These are phyloP conservation scores for Suillus paluster DNA, from an alignment of 768 basidiomycete species.

Conservation along the genomic window DNA sequence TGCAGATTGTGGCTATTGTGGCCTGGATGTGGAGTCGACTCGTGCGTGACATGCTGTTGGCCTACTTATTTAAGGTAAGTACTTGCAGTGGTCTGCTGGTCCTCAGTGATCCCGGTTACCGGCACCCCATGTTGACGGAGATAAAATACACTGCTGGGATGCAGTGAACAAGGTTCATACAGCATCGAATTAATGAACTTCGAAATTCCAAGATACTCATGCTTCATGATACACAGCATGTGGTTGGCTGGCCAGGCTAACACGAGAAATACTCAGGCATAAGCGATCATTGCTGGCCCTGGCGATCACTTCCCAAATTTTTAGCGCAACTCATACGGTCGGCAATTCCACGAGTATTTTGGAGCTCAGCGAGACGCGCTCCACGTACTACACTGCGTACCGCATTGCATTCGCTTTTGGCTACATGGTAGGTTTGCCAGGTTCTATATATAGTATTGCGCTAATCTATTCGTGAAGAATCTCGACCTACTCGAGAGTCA, in stretches of 20 bases:
- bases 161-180: conserved; percentile 6
- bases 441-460: background rate
- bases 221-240: background rate
- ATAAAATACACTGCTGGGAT: background rate
- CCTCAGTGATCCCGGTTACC: background rate
- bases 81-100: background rate
- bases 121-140: background rate
- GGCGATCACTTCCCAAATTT: background rate
- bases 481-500: background rate
- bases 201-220: background rate
- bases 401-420: background rate
- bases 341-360: background rate
- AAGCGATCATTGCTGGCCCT: background rate
- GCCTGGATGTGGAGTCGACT: conserved; percentile 1
- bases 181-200: conserved; percentile 9
- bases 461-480: background rate
- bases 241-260: background rate
- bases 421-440: background rate
- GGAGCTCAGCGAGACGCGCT: conserved; percentile 2
- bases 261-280: background rate
- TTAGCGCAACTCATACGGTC: background rate
- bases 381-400: background rate
- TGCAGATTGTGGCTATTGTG: background rate
- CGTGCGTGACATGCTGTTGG: background rate
- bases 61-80: too few relatives aligned